Conservation (phyloP, 768 basidiomycete genomes). For the Tulasnella sp. region DNA sequence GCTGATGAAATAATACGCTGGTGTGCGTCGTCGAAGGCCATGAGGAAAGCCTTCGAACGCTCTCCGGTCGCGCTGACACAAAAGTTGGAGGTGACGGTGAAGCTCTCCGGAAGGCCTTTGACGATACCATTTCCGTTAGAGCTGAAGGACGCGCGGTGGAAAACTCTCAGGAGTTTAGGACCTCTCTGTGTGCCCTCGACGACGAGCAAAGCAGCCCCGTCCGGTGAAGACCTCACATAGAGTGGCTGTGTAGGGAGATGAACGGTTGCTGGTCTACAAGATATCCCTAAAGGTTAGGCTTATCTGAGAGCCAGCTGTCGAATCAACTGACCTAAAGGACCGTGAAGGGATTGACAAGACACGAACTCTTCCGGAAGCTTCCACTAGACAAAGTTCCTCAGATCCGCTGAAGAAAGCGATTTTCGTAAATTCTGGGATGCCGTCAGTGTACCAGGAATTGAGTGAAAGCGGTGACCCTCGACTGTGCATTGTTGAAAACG, state of each 20-base stretch:
- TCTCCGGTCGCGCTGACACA: slow-evolving; percentile 48
- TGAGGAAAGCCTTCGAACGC: slow-evolving; percentile 45
- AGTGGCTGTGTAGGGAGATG: slow-evolving; percentile 41
- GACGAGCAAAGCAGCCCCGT: slow-evolving; percentile 52
- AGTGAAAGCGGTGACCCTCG: slow-evolving; percentile 46
- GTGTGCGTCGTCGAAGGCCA: slow-evolving; percentile 42
- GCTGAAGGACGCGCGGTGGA: slow-evolving; percentile 59
- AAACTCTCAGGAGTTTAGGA: slow-evolving; percentile 40
- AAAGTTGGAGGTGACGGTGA: slow-evolving; percentile 31
- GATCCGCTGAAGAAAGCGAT: slow-evolving; percentile 49
- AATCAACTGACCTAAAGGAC: slow-evolving; percentile 50
- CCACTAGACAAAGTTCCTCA: slow-evolving; percentile 54
- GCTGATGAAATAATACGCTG: slow-evolving; percentile 44
- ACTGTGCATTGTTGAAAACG: slow-evolving; percentile 41
- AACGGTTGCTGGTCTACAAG: slow-evolving; percentile 47
- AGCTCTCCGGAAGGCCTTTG: slow-evolving; percentile 38
- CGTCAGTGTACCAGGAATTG: slow-evolving; percentile 43
- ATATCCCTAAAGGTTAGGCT: background rate
- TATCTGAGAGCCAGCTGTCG: background rate
- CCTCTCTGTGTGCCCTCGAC: slow-evolving; percentile 31
- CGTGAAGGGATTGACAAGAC: slow-evolving; percentile 55
- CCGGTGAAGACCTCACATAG: slow-evolving; percentile 49
- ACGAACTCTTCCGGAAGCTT: slow-evolving; percentile 44
- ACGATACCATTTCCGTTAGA: slow-evolving; percentile 45
- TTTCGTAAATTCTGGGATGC: slow-evolving; percentile 37